A percentile compares a stretch with the other conserved stretches of the same genome.
These are phyloP conservation scores for Exophiala bonariae DNA, from an alignment of 2,329 filamentous ascomycete species.

Conservation along the genomic window DNA sequence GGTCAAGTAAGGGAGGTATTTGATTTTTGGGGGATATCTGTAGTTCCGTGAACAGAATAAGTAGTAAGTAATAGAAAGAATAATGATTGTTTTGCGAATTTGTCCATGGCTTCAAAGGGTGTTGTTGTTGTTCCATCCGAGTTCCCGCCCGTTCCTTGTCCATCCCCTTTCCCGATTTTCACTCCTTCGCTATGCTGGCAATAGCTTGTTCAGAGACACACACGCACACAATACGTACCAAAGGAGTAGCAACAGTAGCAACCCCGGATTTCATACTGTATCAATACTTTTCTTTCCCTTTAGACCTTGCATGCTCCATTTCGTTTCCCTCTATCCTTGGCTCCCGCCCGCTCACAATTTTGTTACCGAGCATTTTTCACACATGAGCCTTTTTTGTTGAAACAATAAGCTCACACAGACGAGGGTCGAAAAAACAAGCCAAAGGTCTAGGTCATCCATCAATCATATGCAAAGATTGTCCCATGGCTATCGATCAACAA, in stretches of 20 bases:
- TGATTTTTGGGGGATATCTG: too few species aligned
- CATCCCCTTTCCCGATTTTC: not conserved
- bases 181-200: conserved; percentile 25
- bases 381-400: conserved; percentile 1
- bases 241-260: too few species aligned
- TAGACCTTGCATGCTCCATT: conserved; percentile 23
- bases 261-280: conserved; percentile 15
- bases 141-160: too few species aligned
- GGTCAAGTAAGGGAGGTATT: too few species aligned
- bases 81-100: conserved; percentile 3
- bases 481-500: conserved; percentile 17
- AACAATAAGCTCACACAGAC: conserved; percentile 7
- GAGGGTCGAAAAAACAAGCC: conserved; percentile 18
- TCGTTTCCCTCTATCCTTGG: conserved; percentile 8
- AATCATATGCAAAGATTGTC: conserved; percentile 27
- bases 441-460: conserved; percentile 23
- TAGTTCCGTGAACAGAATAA: too few species aligned
- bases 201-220: conserved; percentile 14
- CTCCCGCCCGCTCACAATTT: conserved; percentile 4
- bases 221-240: not conserved
- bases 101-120: conserved; percentile 2
- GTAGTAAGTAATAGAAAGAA: conserved; percentile 6
- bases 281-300: conserved; percentile 16
- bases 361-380: not conserved
- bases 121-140: too few species aligned